Evolutionary conservation across 345 rosid species (phyloP), one percentile per base, ranked within the genome.

Genomic region (Acer negundo): DNA sequence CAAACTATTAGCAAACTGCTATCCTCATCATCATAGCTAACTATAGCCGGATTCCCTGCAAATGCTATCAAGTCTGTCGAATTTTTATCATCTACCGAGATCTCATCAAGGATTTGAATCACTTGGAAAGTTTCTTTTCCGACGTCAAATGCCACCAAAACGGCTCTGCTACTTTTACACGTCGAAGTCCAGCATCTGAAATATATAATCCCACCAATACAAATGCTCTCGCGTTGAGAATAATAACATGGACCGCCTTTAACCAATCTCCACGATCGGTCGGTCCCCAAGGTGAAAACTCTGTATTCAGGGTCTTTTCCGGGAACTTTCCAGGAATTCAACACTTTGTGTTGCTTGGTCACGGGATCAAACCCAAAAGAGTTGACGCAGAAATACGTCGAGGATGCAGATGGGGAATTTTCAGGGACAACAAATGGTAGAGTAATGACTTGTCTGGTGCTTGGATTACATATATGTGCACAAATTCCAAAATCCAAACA

Each of bases 401-500:
- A 67, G 28, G 69, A 13, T 16, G 70, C 67, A 19, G 28, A 19
- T 9, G 70, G 71, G 4, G 85, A 75, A 35, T 47, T 31, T 11
- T 5, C 10, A 0, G 77, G 62, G 15, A 49, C 31, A 66, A 79
- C 10, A 4, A 65, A 62, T 1, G 80, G 80, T 7, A 72, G 66
- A 22, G 44, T 44, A 6, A 72, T 0, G 31, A 6, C 15, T 46
- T 70, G 68, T 16, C 81, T 59, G 22, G 79, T 82, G 66, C 81
- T 74, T 1, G 81, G 81, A 20, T 82, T 81, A 31, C 80, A 78
- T 17, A 82, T 28, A 0, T 75, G 75, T 26, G 84, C 79, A 24
- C 31, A 53, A 67, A 82, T 66, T 22, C 78, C 81, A 44, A 78
- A 82, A 51, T 78, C 77, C 79, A 82, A 53, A 46, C 79, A 75